Evolutionary conservation across 2,329 filamentous ascomycete genomes (phyloP).

Genomic region (Pseudocercospora ulei): DNA sequence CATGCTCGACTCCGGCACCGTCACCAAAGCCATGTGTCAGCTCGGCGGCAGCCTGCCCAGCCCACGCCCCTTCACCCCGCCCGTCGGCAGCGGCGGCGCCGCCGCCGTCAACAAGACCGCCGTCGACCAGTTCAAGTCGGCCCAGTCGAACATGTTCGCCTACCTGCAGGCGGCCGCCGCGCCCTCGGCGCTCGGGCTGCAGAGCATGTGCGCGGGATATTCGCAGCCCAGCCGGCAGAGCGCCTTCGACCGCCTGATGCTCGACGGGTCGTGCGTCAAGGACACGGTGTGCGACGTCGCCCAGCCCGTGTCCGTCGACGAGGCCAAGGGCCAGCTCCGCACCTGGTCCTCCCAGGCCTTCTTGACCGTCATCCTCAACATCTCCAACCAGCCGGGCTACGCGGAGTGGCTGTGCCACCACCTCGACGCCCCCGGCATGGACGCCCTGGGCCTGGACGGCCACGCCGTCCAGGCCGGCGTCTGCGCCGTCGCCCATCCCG

Average conservation of each 20-base stretch:
- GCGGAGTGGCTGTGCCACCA: constrained; percentile 20
- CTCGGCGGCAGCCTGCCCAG: constrained; percentile 5
- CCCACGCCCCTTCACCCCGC: constrained; percentile 15
- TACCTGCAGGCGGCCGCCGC: constrained; percentile 20
- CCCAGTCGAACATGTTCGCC: constrained; percentile 21
- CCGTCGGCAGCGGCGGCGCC: constrained; percentile 2
- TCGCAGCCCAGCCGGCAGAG: constrained; percentile 5
- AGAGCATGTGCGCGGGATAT: constrained; percentile 16
- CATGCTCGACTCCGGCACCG: constrained; percentile 18
- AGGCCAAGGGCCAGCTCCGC: constrained; percentile 15
- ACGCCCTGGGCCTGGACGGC: constrained; percentile 24
- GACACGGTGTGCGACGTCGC: constrained; percentile 22
- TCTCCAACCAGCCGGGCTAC: constrained; percentile 21
- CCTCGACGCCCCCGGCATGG: constrained; percentile 21
- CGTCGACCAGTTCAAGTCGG: constrained; percentile 17
- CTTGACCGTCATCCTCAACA: constrained; percentile 19
- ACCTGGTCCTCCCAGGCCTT: constrained; percentile 21
- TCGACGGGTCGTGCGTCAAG: constrained; percentile 21
- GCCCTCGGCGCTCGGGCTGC: constrained; percentile 11
- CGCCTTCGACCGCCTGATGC: constrained; percentile 14
- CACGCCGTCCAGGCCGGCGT: constrained; percentile 15
- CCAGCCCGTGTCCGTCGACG: constrained; percentile 11
- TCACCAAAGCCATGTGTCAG: constrained; percentile 23
- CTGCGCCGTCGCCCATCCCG: too few relatives aligned
- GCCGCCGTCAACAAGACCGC: constrained; percentile 13